phyloP scores from a whole-genome alignment of 2,329 filamentous ascomycete genomes.

The Cadophora sp. region DNA sequence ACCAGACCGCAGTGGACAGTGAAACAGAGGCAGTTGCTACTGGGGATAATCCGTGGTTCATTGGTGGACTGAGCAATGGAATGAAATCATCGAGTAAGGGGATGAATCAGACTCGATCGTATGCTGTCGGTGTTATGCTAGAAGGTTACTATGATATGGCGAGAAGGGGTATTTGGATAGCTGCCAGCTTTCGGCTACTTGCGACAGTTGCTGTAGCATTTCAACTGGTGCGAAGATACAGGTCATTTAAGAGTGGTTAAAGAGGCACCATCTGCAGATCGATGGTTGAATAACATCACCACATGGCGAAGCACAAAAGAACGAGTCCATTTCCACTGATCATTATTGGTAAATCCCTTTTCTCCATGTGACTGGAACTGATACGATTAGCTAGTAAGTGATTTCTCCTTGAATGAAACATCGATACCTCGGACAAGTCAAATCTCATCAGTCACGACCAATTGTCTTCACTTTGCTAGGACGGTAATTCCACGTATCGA shows the following conservation, averaged over 20 bases:
- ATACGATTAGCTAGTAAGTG: not conserved
- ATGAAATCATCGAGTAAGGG: conserved; percentile 28
- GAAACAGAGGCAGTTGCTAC: conserved; percentile 38
- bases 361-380: too few relatives aligned
- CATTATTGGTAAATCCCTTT: too few relatives aligned
- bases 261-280: not conserved
- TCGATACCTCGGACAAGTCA: too few relatives aligned
- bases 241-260: not conserved
- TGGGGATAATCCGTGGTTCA: conserved; percentile 35
- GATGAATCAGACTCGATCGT: conserved; percentile 32
- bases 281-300: not conserved
- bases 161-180: conserved; percentile 40
- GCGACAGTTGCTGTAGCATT: conserved; percentile 17
- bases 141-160: conserved; percentile 44
- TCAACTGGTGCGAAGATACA: conserved; percentile 23
- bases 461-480: too few relatives aligned
- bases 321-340: too few relatives aligned
- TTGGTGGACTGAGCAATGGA: conserved; percentile 31
- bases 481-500: too few relatives aligned
- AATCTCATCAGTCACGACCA: too few relatives aligned
- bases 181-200: conserved; percentile 33
- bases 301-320: too few relatives aligned
- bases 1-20: conserved; percentile 40
- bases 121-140: conserved; percentile 42
- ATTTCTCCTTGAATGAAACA: too few relatives aligned